Base-by-base conservation (phyloP, 2,329 filamentous ascomycete species). In the Byssothecium circinans region DNA sequence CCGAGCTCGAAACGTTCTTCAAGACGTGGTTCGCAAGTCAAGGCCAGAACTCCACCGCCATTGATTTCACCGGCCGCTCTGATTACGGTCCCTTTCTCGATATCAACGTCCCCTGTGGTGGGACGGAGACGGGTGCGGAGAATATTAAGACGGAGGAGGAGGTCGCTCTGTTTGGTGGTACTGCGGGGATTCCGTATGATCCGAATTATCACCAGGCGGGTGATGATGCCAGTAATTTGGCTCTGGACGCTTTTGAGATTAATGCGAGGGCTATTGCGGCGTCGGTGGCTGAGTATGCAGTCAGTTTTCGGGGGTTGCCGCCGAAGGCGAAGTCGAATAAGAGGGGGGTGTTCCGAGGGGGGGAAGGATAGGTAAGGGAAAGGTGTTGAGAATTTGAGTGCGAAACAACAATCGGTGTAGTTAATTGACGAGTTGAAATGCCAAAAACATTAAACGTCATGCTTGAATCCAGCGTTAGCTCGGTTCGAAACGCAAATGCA, bases 81-180 rank as follows among this genome's bases (percentile, higher is more conserved):
- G 71, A 74, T 47, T 73, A 74, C 35, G 61, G 57, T 27, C 58
- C 67, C 1, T 73, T 73, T 57, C 58, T 73, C 30, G 59, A 66
- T 23, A 54, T 45, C 10, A 64, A 63, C 32, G 70, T 73, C 34
- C 64, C 70, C 2, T 57, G 62, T 2, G 70, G 70, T 6, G 70
- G 71, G 12, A 62, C 65, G 4, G 66, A 65, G 30, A 72, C 70
- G 2, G 72, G 72, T 4, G 69, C 68, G 3, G 70, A 72, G 36
- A 57, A 65, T 22, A 52, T 69, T 49, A 74, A 74, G 61, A 73
- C 69, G 2, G 59, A 53, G 32, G 65, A 63, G 34, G 62, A 71
- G 50, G 67, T 55, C 12, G 58, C 43, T 34, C 47, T 60, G 49
- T 73, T 67, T 53, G 69, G 70, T 17, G 69, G 71, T 2, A 40